Conservation (phyloP, 2,329 filamentous ascomycete genomes). For the Xylariomycetidae sp. region DNA sequence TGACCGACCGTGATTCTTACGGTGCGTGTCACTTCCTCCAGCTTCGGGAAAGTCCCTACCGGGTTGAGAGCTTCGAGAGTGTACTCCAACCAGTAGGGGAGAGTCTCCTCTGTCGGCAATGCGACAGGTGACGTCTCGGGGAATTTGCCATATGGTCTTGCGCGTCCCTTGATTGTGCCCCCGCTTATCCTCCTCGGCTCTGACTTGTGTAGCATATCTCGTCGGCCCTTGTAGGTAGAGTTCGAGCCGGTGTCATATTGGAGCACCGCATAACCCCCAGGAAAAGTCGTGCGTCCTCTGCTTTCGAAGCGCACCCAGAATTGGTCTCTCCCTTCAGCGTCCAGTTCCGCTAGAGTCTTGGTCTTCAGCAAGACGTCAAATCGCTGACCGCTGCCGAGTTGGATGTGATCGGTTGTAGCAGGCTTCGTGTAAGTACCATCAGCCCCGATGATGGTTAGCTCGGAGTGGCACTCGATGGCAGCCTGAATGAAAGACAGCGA, state of each 20-base stretch:
- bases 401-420: conserved; percentile 42
- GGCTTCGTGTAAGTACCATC: conserved; percentile 53
- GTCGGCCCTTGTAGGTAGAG: conserved; percentile 4
- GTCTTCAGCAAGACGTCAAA: conserved; percentile 53
- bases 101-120: conserved; percentile 28
- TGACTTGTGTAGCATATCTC: no score
- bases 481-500: conserved; percentile 50
- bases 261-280: conserved; percentile 45
- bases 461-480: conserved; percentile 52
- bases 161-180: conserved; percentile 1
- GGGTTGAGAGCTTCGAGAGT: conserved; percentile 35
- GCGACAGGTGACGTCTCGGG: conserved; percentile 27
- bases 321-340: conserved; percentile 26
- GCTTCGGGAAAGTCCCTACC: conserved; percentile 29
- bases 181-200: neutral
- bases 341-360: conserved; percentile 43
- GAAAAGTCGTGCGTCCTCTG: conserved; percentile 40
- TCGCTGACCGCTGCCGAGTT: conserved; percentile 55
- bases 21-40: conserved; percentile 45
- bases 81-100: conserved; percentile 39
- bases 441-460: conserved; percentile 55
- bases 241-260: conserved; percentile 32
- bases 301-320: conserved; percentile 47
- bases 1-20: conserved; percentile 43
- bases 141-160: conserved; percentile 14